Evolutionary conservation across 2,329 filamentous ascomycete genomes (phyloP), one percentile per base, ranked within the genome.

Genomic region (Xylariaceae sp.): DNA sequence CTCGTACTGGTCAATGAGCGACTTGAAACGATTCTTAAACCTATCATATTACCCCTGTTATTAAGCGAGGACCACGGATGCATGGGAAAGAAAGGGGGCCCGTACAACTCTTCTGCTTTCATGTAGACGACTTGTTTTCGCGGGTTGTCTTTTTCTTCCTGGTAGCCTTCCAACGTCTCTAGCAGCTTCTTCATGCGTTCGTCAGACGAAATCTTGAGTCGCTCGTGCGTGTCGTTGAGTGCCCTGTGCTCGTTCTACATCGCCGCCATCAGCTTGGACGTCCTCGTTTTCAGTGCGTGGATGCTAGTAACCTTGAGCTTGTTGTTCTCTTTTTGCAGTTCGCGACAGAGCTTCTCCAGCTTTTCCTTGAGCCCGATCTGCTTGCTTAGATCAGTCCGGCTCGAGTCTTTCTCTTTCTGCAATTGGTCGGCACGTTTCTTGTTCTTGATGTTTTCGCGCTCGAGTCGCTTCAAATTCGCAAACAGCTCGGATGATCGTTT

Each of bases 321-420:
- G 76, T 97, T 97, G 74, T 99, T 99, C 72, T 99, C 94, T 69
- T 93, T 89, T 62, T 95, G 94, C 57, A 99, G 82, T 74, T 99
- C 94, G 58, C 94, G 82, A 69, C 92, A 97, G 37, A 99, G 80
- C 73, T 97, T 99, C 76, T 99, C 94, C 51, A 99, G 80, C 76
- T 97, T 97, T 73, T 97, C 92, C 74, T 96, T 97, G 72, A 97
- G 85, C 1, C 88, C 89, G 17, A 89, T 87, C 18, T 92, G 93
- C 76, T 96, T 96, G 76, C 86, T 93, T 58, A 96, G 80, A 73
- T 99, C 94, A 51, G 88, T 89, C 68, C 92, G 86, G 59, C 89
- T 88, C 66, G 90, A 87, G 72, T 99, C 94, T 74, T 96, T 95
- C 70, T 99, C 94, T 73, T 97, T 99, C 74, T 99, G 94, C 57